Conservation (phyloP, 2,329 filamentous ascomycete species). For the Calonectria naviculata region DNA sequence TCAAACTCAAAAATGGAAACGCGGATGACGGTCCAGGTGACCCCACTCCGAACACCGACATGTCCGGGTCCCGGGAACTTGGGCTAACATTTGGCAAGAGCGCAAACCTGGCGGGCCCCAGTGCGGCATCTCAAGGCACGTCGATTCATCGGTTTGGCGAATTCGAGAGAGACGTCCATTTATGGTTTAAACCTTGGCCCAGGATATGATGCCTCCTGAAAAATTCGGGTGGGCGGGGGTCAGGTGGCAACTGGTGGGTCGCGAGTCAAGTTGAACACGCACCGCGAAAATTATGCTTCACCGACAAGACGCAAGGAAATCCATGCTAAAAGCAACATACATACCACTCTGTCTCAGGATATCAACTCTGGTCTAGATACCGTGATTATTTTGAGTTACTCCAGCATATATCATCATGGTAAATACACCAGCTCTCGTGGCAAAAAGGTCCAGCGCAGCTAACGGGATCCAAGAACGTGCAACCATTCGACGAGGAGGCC, state of each 20-base stretch:
- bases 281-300: not conserved
- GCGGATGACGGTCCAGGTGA: no score
- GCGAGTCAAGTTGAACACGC: not conserved
- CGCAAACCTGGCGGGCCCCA: no score
- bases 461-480: constrained; percentile 1
- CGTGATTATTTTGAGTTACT: no score
- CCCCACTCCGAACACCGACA: not conserved
- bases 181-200: no score
- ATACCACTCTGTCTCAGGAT: not conserved
- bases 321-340: not conserved
- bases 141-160: no score
- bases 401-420: not conserved
- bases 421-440: not conserved
- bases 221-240: not conserved
- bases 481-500: constrained; percentile 6
- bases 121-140: no score
- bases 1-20: no score
- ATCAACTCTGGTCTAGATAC: no score
- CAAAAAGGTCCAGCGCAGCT: not conserved
- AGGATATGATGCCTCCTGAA: no score
- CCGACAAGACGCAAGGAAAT: not conserved
- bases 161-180: no score
- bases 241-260: not conserved
- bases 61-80: no score
- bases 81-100: no score